Evolutionary conservation across 2,329 filamentous ascomycete species (phyloP).

Genomic region (Venturia nashicola): DNA sequence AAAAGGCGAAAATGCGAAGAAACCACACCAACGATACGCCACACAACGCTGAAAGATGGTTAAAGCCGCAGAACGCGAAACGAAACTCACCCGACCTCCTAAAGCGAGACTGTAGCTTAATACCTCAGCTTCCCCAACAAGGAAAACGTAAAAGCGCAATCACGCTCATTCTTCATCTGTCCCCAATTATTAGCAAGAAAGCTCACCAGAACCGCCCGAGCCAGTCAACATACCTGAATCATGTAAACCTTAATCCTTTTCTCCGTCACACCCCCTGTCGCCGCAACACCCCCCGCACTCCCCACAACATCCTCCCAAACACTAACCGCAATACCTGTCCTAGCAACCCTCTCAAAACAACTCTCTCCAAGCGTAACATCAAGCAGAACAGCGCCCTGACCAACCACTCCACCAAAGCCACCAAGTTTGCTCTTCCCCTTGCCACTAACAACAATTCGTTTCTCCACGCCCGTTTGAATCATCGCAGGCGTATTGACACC

Average conservation of each 20-base stretch:
- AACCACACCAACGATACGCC: background rate
- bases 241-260: conserved; percentile 50
- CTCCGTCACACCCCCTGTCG: conserved; percentile 44
- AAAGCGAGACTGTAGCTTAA: conserved; percentile 14
- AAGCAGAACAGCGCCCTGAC: conserved; percentile 50
- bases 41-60: background rate
- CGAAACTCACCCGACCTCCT: background rate
- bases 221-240: conserved; percentile 39
- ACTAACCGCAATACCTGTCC: conserved; percentile 76
- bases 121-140: conserved; percentile 38
- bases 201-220: background rate
- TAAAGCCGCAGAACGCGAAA: background rate
- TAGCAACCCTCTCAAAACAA: conserved; percentile 73
- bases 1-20: too few species aligned
- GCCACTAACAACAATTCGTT: conserved; percentile 68
- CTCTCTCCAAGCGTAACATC: conserved; percentile 77
- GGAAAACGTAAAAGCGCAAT: conserved; percentile 36
- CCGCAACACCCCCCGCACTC: conserved; percentile 36
- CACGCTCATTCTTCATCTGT: conserved; percentile 32
- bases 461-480: conserved; percentile 39
- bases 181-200: conserved; percentile 9
- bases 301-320: conserved; percentile 55
- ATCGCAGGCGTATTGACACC: conserved; percentile 1
- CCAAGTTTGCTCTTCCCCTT: conserved; percentile 37
- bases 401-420: background rate